Base-by-base conservation (phyloP, 164 flowering plant genomes). In the Taxillus chinensis region DNA sequence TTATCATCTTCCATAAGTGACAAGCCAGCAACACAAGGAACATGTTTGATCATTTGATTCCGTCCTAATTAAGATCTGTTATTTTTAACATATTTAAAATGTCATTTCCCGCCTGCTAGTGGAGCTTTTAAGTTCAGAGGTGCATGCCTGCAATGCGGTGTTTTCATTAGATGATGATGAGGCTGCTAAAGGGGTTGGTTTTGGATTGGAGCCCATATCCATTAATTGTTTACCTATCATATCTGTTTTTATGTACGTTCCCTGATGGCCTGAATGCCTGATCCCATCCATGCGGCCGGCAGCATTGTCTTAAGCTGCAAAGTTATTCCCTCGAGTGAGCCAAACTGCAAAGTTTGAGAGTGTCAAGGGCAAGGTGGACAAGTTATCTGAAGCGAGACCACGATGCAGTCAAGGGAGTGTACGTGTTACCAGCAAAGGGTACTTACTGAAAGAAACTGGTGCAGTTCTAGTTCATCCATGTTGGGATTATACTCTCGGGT, bases 241-340 rank as follows among this genome's bases (percentile, higher is more conserved):
- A n/a, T n/a, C n/a, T n/a, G n/a, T n/a, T n/a, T n/a, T n/a, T n/a
- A n/a, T 6, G 41, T 51, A 37, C 37, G 39, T 55, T 10, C 40
- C 40, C 67, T 73, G 62, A 67, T 68, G n/a, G n/a, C n/a, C n/a
- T n/a, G n/a, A n/a, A n/a, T n/a, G n/a, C 61, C 37, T 69, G 90
- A 96, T 75, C 96, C 96, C 15, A 92, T 90, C 73, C 95, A 92
- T 82, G 98, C 98, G 64, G n/a, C n/a, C n/a, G n/a, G 96, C 96
- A 40, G 98, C 98, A 45, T 75, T 92, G 69, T 59, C 98, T 55
- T 75, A 89, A 82, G 95, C 96, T 72, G 95, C 96, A 68, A 82
- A 82, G 62, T 61, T 80, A 75, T 92, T 56, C 98, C 98, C 3
- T 74, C 76, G 72, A 87, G 82, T 77, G 95, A 95, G 55, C 98